Evolutionary conservation across 176 grass and related monocot genomes (phyloP), one percentile per base, ranked within the genome.

Genomic region (Rhynchospora breviuscula): DNA sequence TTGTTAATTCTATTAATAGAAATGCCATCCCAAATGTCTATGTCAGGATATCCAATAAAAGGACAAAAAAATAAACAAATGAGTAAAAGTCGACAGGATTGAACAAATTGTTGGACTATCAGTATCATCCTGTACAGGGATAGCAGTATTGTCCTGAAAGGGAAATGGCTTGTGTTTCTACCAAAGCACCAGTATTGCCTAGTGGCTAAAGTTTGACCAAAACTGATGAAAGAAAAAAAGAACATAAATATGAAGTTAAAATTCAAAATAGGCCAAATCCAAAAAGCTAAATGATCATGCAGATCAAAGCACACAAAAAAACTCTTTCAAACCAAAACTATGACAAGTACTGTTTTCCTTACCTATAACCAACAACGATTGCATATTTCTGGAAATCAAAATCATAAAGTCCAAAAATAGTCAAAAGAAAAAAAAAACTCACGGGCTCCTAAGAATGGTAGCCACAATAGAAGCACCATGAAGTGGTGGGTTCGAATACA

Each of bases 401-500:
- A 13, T 10, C 56, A 48, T 81, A 22, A 48, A 63, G 35, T 64
- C 22, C 0, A 63, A 13, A 81, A 22, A 63, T 51, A 17, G 61
- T 63, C 8, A 40, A 40, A 40, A 40, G 35, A 5, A 40, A 40
- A 40, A 40, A 40, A 46, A 80, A 88, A 54, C 31, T 49, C 88
- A 99, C 97, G 88, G 88, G 85, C 91, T 89, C 64, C 85, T 93
- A 63, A 99, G 88, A 89, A 99, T 89, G 26, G 97, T 96, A 51
- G 97, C 97, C 56, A 99, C 97, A 15, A 99, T 93, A 56, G 93
- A 96, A 59, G 97, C 88, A 79, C 96, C 96, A 79, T 99, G 96
- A 90, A 99, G 88, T 62, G 96, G 96, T 78, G 96, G 96, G 81
- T 87, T 99, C 40, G 96, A 99, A 84, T 95, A 95, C 96, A 99